Conservation (phyloP, 139 green algal genomes). For the Chlamydomonas asymmetrica region DNA sequence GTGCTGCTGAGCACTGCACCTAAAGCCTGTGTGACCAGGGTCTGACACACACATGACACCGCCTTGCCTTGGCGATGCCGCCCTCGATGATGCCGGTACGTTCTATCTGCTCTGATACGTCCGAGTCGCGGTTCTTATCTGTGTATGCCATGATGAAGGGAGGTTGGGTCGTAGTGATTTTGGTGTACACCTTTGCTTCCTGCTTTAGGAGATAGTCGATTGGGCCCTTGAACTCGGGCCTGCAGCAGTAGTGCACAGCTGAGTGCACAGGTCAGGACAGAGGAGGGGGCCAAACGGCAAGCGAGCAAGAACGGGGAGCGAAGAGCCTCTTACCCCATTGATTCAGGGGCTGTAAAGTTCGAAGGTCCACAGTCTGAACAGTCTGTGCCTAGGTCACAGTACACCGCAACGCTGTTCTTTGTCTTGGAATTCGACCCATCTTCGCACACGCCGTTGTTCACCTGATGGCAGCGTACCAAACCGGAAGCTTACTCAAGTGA, state of each 20-base stretch:
- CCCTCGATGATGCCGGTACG: conserved; percentile 46
- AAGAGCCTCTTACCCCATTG: background rate
- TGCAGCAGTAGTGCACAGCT: too few relatives aligned
- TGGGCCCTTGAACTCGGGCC: conserved; percentile 25
- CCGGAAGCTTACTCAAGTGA: conserved; percentile 61
- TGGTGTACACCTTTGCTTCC: conserved; percentile 22
- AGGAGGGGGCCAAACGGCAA: too few relatives aligned
- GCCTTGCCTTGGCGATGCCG: conserved; percentile 52
- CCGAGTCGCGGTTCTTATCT: conserved; percentile 55
- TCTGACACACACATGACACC: too few relatives aligned
- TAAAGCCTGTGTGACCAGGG: too few relatives aligned
- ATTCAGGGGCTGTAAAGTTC: background rate
- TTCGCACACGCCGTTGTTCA: conserved; percentile 59
- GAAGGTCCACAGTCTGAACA: conserved; percentile 72
- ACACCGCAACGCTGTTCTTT: conserved; percentile 51
- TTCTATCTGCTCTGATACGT: conserved; percentile 52
- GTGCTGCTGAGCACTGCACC: too few relatives aligned
- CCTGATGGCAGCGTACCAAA: conserved; percentile 59
- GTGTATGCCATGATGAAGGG: conserved; percentile 51
- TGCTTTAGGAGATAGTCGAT: conserved; percentile 29
- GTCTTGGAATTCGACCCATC: conserved; percentile 49
- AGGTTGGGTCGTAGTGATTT: conserved; percentile 1
- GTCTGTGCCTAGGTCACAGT: conserved; percentile 77
- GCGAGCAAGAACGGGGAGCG: too few relatives aligned
- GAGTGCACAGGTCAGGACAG: too few relatives aligned